Conservation (phyloP, 2,329 filamentous ascomycete species). For the Xylariaceae sp. region DNA sequence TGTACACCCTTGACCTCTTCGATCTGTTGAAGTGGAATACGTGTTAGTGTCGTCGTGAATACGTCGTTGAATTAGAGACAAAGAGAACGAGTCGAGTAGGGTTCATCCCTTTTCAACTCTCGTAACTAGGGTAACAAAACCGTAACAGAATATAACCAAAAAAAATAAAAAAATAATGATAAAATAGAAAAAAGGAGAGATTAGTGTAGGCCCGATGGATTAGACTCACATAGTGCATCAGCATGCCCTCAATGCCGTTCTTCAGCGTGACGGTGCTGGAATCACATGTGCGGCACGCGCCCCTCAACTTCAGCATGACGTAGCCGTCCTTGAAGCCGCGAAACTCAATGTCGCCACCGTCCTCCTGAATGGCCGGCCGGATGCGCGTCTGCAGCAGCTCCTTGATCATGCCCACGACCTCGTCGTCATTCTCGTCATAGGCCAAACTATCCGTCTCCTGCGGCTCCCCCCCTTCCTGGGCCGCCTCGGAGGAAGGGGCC, state of each 20-base stretch:
- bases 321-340: slow-evolving; percentile 80
- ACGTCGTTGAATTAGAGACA: neutral
- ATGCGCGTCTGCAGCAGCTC: slow-evolving; percentile 94
- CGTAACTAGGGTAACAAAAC: too few relatives aligned
- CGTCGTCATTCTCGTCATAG: slow-evolving; percentile 85
- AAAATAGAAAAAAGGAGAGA: neutral
- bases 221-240: slow-evolving; percentile 83
- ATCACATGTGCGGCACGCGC: slow-evolving; percentile 92
- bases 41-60: slow-evolving; percentile 27
- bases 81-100: neutral
- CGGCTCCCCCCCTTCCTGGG: slow-evolving; percentile 40
- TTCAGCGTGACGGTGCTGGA: slow-evolving; percentile 94
- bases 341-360: slow-evolving; percentile 96
- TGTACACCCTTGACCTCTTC: slow-evolving; percentile 92
- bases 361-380: slow-evolving; percentile 91
- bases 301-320: slow-evolving; percentile 81
- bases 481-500: slow-evolving; percentile 36
- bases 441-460: slow-evolving; percentile 62
- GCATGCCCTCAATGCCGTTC: slow-evolving; percentile 97
- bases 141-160: too few relatives aligned
- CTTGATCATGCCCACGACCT: slow-evolving; percentile 98
- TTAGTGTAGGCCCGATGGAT: neutral
- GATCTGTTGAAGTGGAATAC: slow-evolving; percentile 52
- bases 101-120: too few relatives aligned
- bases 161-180: neutral